Conservation (phyloP, 306 rosid genomes). For the Castanospermum australe region DNA sequence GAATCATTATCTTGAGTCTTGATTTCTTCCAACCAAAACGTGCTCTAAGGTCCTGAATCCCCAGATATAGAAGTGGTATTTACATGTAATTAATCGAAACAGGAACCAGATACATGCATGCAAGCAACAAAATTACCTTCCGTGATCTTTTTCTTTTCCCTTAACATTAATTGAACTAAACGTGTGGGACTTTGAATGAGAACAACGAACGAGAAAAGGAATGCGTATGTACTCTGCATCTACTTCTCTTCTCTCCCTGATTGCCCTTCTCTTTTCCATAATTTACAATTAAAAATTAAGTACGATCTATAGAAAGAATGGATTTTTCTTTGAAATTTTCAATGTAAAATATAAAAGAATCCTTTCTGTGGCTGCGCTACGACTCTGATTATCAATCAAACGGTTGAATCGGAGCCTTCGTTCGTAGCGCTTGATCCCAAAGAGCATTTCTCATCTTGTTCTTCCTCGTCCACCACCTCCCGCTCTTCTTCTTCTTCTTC, state of each 20-base stretch:
- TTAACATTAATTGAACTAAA: background rate
- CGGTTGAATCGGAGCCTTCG: slow-evolving; percentile 21
- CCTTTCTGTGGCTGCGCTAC: background rate
- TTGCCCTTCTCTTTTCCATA: background rate
- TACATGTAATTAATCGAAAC: background rate
- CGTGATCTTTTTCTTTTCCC: too few relatives aligned
- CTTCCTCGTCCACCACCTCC: background rate
- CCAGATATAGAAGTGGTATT: background rate
- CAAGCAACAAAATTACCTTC: background rate
- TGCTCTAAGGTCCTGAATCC: background rate
- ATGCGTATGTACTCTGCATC: background rate
- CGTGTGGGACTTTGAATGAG: background rate
- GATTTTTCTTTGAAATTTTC: background rate
- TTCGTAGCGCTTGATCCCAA: background rate
- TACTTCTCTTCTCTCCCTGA: too few relatives aligned
- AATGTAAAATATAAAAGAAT: slow-evolving; percentile 26
- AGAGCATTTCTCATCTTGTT: background rate
- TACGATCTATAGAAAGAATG: slow-evolving; percentile 23
- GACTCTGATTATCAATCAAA: slow-evolving; percentile 29
- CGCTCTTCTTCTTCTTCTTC: background rate
- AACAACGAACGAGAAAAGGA: background rate
- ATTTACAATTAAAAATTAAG: slow-evolving; percentile 14
- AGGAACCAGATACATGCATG: background rate
- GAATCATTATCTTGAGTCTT: background rate
- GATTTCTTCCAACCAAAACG: background rate